Evolutionary conservation across 2,329 filamentous ascomycete species (phyloP).

Genomic region (Cytospora paraplurivora): DNA sequence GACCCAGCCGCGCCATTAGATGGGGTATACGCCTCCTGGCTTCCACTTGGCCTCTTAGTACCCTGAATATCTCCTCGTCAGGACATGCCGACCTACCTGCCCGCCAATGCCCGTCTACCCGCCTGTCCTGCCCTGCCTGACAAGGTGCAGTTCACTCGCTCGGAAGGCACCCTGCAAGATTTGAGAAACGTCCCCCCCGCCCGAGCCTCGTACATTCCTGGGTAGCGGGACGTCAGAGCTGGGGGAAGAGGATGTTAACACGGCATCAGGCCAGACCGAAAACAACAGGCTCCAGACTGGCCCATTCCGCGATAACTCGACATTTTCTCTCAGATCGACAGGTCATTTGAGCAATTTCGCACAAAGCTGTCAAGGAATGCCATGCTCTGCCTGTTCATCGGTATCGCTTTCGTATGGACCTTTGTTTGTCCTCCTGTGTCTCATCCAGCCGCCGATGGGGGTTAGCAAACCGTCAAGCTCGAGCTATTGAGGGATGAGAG

Average conservation of each 20-base stretch:
- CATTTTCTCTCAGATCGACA: too few species aligned
- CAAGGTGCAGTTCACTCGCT: background rate
- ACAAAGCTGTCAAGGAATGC: background rate
- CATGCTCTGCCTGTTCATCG: background rate
- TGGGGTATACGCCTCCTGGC: too few species aligned
- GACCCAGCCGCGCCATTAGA: too few species aligned
- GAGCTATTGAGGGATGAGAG: too few species aligned
- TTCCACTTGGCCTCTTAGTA: background rate
- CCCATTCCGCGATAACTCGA: background rate
- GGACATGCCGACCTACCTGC: background rate
- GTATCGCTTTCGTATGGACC: too few species aligned
- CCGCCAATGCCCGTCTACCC: too few species aligned
- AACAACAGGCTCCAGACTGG: background rate
- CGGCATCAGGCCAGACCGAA: background rate
- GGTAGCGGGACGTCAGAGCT: background rate
- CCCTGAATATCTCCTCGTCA: background rate
- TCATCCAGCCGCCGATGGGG: too few species aligned
- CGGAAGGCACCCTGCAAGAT: background rate
- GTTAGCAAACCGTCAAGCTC: too few species aligned
- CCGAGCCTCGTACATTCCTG: background rate
- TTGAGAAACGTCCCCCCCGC: background rate
- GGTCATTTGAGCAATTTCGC: background rate
- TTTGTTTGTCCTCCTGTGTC: too few species aligned
- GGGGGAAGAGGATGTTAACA: background rate
- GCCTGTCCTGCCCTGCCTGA: background rate